Evolutionary conservation across 2,329 filamentous ascomycete genomes (phyloP), one percentile per base, ranked within the genome.

Genomic region (Paracamarosporium sp.): DNA sequence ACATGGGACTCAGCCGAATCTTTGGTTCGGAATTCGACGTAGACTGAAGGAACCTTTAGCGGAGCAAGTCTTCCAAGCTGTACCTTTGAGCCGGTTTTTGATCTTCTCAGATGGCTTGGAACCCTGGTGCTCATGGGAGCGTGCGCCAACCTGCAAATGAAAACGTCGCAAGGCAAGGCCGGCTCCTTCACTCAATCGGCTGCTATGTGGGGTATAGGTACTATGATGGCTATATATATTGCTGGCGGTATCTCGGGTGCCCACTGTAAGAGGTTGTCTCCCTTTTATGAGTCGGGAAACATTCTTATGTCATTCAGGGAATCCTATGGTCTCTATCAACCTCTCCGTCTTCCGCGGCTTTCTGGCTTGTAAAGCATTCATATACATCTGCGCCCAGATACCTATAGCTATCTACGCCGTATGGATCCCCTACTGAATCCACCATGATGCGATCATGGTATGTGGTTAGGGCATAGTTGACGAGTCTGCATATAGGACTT

Each of bases 201-300:
- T 12, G 47, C 55, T 11, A 58, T 55, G 54, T 85, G 82, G 83
- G 83, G 82, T 2, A 70, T 85, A 9, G 82, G 78, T 1, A 78
- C 78, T 12, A 85, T 85, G 82, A 71, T 80, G 5, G 79, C 68
- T 3, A 76, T 79, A 41, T 79, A 79, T 43, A 55, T 76, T 2
- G 71, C 76, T 1, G 79, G 78, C 64, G 79, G 79, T n/a, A 72
- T 80, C 6, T 80, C 77, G 1, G 80, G 80, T 47, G 79, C 73
- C 0, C 79, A 81, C 44, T 80, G 11, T 80, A 76, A 2, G 79
- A 78, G 46, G 79, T 52, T 50, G n/a, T n/a, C 11, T 6, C 8
- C 17, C 20, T 24, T 15, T 22, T 38, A 11, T 12, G 8, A 4
- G 22, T n/a, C 47, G 13, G 13, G 22, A 38, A 31, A 31, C 30